A percentile compares a stretch with the other conserved stretches of the same genome.
phyloP scores from a whole-genome alignment of 2,329 filamentous ascomycete genomes.

The Aspergillus persii region DNA sequence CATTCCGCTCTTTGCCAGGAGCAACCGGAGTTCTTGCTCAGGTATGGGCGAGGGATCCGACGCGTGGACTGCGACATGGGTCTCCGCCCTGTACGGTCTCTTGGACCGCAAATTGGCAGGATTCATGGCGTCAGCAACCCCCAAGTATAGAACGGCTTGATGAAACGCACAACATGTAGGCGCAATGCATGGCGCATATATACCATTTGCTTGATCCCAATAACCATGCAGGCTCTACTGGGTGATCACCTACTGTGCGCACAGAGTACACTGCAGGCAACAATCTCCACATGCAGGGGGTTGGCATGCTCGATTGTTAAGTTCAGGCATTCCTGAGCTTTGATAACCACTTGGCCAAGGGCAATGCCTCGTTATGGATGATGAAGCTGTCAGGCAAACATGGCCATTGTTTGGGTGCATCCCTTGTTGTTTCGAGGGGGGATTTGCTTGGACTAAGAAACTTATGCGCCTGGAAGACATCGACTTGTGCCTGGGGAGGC shows the following conservation, averaged over 20 bases:
- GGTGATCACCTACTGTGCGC: not conserved
- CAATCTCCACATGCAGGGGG: conserved; percentile 2
- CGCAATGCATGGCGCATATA: not conserved
- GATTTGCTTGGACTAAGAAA: not conserved
- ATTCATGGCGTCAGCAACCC: not conserved
- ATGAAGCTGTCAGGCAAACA: not conserved
- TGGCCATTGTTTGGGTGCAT: not conserved
- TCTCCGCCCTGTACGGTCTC: too few species aligned
- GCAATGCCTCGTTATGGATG: not conserved
- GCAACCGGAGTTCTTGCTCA: not conserved
- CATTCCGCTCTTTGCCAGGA: not conserved
- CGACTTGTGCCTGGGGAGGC: not conserved
- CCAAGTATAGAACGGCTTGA: not conserved
- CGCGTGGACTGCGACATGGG: not conserved
- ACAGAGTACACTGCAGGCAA: not conserved
- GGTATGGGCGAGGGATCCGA: not conserved
- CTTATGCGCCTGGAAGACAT: not conserved
- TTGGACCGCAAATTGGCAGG: not conserved
- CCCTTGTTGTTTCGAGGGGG: not conserved
- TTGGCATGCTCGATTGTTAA: not conserved
- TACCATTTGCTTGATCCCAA: not conserved
- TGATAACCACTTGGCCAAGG: not conserved
- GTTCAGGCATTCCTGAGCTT: conserved; percentile 2
- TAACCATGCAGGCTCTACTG: conserved; percentile 1
- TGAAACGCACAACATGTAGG: not conserved